Conservation (phyloP, 345 rosid species). For the Pelargonium nanum region DNA sequence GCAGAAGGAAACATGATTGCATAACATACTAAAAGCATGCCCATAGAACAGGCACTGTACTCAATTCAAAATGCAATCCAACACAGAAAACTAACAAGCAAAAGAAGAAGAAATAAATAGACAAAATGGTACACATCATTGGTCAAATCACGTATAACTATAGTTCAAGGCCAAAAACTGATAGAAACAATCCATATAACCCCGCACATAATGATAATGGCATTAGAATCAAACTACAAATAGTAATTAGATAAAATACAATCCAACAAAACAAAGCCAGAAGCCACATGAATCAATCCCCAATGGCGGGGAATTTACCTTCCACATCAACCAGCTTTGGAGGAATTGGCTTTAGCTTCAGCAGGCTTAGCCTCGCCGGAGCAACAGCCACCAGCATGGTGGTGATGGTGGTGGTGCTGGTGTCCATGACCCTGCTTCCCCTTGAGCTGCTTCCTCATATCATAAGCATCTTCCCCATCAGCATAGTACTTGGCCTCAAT, state of each 20-base stretch:
- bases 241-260: background rate
- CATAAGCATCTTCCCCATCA: constrained; percentile 98
- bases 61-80: too few relatives aligned
- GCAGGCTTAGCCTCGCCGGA: constrained; percentile 42
- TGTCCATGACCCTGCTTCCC: constrained; percentile 70
- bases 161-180: background rate
- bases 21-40: too few relatives aligned
- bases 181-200: too few relatives aligned
- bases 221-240: background rate
- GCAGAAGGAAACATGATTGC: too few relatives aligned
- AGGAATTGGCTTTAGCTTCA: constrained; percentile 22
- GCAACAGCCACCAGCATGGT: constrained; percentile 86
- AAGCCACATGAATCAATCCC: background rate
- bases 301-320: background rate
- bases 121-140: background rate
- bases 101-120: too few relatives aligned
- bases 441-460: constrained; percentile 90
- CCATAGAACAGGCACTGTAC: too few relatives aligned
- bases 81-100: too few relatives aligned
- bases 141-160: background rate
- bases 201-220: background rate
- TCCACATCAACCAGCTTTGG: constrained; percentile 13
- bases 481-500: constrained; percentile 97
- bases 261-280: constrained; percentile 1
- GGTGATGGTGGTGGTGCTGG: constrained; percentile 35